A percentile compares a stretch with the other conserved stretches of the same genome.
These are phyloP conservation scores for Volvox africanus DNA, from an alignment of 139 green algal genomes.

Conservation along the genomic window DNA sequence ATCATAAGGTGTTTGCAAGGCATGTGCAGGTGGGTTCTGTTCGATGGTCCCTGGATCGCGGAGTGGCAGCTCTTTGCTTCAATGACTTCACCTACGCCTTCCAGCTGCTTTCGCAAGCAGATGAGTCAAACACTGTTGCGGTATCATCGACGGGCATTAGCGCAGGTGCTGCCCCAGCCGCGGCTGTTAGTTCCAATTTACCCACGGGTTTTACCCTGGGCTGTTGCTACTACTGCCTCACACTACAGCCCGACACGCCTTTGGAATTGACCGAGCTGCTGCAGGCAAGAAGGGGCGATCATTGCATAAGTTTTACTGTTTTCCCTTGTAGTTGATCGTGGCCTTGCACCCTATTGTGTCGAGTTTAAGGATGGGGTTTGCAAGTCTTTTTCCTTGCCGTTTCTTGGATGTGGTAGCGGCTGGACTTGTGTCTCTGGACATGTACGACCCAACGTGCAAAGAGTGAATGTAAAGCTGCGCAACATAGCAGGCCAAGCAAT, in stretches of 20 bases:
- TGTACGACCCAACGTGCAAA: too few relatives aligned
- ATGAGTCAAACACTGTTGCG: neutral
- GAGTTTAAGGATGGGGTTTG: too few relatives aligned
- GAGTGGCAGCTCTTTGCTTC: neutral
- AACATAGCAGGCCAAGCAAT: too few relatives aligned
- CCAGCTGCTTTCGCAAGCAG: neutral
- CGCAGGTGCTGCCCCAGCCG: neutral
- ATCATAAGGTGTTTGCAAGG: too few relatives aligned
- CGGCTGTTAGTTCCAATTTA: neutral
- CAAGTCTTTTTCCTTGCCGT: too few relatives aligned
- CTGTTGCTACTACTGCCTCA: slow-evolving; percentile 20
- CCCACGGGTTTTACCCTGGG: neutral
- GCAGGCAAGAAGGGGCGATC: too few relatives aligned
- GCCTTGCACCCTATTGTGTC: too few relatives aligned
- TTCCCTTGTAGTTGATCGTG: too few relatives aligned
- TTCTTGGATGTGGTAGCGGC: too few relatives aligned
- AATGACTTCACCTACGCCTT: slow-evolving; percentile 17
- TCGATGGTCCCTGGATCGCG: neutral
- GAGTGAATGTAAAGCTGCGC: too few relatives aligned
- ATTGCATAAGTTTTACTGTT: too few relatives aligned
- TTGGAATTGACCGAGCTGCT: slow-evolving; percentile 1
- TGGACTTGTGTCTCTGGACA: too few relatives aligned
- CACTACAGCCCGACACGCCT: neutral
- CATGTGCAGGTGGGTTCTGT: neutral
- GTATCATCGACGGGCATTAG: neutral